Base-by-base conservation (phyloP, 441 rosid genomes). In the Erodium chrysanthum region DNA sequence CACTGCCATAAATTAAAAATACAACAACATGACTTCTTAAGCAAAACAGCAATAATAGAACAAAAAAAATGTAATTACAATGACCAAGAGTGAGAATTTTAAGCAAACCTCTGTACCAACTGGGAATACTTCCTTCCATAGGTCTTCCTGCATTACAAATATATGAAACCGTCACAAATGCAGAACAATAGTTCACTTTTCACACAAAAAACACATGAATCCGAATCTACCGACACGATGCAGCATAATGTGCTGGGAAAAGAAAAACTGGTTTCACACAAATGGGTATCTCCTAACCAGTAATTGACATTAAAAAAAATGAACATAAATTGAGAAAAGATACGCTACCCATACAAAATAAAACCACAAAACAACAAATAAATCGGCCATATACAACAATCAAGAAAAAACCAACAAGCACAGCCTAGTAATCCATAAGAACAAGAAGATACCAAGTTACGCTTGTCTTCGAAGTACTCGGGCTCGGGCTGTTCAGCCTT, bases 51-150 rank as follows among this genome's bases (percentile, higher is more conserved):
- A 8, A 29, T 4, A 29, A 14, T 61, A 14, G 35, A 12, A 14
- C 40, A 35, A 5, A 35, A 6, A 35, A 7, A 35, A 2, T 31
- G 40, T 35, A 7, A 37, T 37, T 4, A 63, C 18, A 63, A 29
- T 27, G 10, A 29, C 21, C 37, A 63, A 63, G 40, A 0, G 35
- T 2, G 31, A 54, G 63, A 71, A 22, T 61, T 64, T 9, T n/a
- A 69, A 35, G 17, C 78, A 64, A 80, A 95, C 99, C 99, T 95
- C 99, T 0, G 98, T 95, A 52, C 99, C 99, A 71, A 92, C 98
- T 15, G 97, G 98, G 73, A 90, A 90, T 17, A 83, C 89, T 60
- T 73, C 81, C 82, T 82, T 90, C 99, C 99, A 95, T 48, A 92
- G 74, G 74, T 86, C 99, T 76, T 95, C 97, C 99, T 95, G 78